These are phyloP conservation scores for Coemansia sp. DNA, from an alignment of 192 early-diverging fungal genomes.

Conservation along the genomic window DNA sequence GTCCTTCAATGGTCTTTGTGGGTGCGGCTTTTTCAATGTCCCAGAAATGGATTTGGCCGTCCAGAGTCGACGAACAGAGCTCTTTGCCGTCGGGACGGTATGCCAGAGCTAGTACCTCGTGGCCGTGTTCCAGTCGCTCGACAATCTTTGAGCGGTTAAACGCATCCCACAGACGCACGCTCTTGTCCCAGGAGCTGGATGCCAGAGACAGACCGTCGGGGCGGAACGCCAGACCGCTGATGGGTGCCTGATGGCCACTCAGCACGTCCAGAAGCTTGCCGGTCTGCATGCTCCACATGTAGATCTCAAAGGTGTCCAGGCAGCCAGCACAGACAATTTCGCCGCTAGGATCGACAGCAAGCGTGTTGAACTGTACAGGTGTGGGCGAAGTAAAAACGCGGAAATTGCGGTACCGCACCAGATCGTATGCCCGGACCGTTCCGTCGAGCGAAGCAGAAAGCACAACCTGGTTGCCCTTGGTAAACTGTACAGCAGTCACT, in stretches of 20 bases:
- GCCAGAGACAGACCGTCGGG: conserved; percentile 78
- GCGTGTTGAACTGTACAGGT: conserved; percentile 89
- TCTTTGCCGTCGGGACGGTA: conserved; percentile 91
- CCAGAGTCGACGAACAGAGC: conserved; percentile 81
- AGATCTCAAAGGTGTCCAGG: conserved; percentile 94
- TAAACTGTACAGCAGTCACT: conserved; percentile 83
- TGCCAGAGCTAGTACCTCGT: conserved; percentile 85
- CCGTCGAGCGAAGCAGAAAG: conserved; percentile 96
- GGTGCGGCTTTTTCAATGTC: conserved; percentile 74
- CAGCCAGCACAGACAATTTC: conserved; percentile 96
- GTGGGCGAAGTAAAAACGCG: conserved; percentile 94
- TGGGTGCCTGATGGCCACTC: conserved; percentile 89
- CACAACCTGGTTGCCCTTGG: conserved; percentile 85
- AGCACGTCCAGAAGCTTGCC: conserved; percentile 96
- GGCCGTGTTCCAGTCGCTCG: conserved; percentile 75
- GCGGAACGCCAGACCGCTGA: conserved; percentile 83
- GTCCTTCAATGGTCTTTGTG: conserved; percentile 80
- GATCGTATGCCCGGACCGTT: conserved; percentile 96
- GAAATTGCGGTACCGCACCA: conserved; percentile 98
- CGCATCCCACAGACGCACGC: conserved; percentile 89
- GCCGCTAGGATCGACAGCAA: conserved; percentile 95
- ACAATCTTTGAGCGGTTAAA: conserved; percentile 80
- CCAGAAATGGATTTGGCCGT: conserved; percentile 95
- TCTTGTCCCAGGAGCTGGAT: conserved; percentile 90
- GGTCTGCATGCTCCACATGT: conserved; percentile 97